Conservation (phyloP, 441 rosid genomes). For the Populus trichocarpa region DNA sequence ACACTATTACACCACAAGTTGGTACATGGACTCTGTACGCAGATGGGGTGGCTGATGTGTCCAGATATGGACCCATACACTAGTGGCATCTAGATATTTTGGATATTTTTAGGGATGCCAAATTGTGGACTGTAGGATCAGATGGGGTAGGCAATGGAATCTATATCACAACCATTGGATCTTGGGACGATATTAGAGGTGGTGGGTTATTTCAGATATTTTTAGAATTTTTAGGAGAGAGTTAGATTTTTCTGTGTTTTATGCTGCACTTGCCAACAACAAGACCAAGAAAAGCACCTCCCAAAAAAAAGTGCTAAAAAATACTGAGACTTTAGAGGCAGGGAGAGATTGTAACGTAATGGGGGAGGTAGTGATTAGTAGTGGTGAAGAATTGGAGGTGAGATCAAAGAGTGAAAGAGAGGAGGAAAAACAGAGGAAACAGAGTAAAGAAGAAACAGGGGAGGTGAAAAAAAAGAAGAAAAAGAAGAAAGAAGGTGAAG, state of each 20-base stretch:
- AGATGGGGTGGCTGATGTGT: constrained; percentile 28
- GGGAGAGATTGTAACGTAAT: neutral
- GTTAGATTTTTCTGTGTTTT: neutral
- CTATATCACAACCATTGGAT: neutral
- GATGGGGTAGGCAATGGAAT: neutral
- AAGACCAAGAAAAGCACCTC: neutral
- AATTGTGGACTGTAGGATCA: neutral
- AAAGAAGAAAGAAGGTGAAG: neutral
- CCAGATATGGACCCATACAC: constrained; percentile 18
- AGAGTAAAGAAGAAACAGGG: neutral
- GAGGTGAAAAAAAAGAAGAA: neutral
- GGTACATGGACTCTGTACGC: neutral
- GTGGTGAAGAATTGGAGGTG: neutral
- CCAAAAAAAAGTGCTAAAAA: neutral
- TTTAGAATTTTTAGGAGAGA: neutral
- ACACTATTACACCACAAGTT: neutral
- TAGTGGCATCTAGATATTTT: constrained; percentile 26
- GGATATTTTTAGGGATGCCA: neutral
- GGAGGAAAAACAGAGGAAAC: neutral
- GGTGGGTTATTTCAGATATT: neutral
- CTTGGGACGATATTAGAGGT: neutral
- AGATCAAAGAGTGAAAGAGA: neutral
- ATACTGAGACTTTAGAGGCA: neutral
- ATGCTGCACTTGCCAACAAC: neutral
- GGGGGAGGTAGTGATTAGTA: constrained; percentile 15